Percentiles rank a stretch among this genome's conserved stretches.
phyloP scores from a whole-genome alignment of 163 green algal genomes.

The Scenedesmus sp. region DNA sequence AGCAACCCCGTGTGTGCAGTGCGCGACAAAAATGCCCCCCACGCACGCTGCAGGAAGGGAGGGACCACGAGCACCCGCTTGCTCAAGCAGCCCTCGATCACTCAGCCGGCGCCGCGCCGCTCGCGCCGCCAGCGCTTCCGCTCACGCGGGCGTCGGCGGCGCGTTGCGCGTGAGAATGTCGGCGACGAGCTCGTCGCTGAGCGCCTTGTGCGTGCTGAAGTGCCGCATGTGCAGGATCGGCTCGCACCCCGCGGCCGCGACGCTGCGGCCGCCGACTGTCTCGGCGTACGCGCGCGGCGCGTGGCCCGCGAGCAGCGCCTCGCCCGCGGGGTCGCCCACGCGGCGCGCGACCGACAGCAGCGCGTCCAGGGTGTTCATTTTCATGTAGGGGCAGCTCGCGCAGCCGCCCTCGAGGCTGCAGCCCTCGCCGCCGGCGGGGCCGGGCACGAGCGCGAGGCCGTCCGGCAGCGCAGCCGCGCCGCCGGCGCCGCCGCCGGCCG shows the following conservation, averaged over 20 bases:
- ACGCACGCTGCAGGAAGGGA: too few species aligned
- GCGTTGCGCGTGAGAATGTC: slow-evolving; percentile 70
- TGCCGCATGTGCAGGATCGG: slow-evolving; percentile 98
- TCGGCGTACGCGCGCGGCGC: slow-evolving; percentile 82
- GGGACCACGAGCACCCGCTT: background rate
- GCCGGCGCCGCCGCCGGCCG: background rate
- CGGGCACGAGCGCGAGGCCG: slow-evolving; percentile 87
- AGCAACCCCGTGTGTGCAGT: background rate
- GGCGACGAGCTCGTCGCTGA: slow-evolving; percentile 76
- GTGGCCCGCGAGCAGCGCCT: slow-evolving; percentile 74
- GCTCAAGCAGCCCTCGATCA: too few species aligned
- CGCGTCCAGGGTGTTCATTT: slow-evolving; percentile 92
- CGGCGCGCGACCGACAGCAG: slow-evolving; percentile 74
- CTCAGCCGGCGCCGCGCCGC: too few species aligned
- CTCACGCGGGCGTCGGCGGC: too few species aligned
- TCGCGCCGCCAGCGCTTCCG: too few species aligned
- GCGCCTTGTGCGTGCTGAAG: slow-evolving; percentile 82
- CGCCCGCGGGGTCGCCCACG: slow-evolving; percentile 58
- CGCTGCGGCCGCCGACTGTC: slow-evolving; percentile 65
- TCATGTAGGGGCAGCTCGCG: slow-evolving; percentile 99
- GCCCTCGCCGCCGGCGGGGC: slow-evolving; percentile 92
- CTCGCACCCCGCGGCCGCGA: slow-evolving; percentile 87
- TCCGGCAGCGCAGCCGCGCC: slow-evolving; percentile 56
- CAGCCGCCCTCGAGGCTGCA: slow-evolving; percentile 96
- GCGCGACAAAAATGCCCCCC: background rate